Conservation (phyloP, 805 yeast genomes). For the Starmerella etchellsii region DNA sequence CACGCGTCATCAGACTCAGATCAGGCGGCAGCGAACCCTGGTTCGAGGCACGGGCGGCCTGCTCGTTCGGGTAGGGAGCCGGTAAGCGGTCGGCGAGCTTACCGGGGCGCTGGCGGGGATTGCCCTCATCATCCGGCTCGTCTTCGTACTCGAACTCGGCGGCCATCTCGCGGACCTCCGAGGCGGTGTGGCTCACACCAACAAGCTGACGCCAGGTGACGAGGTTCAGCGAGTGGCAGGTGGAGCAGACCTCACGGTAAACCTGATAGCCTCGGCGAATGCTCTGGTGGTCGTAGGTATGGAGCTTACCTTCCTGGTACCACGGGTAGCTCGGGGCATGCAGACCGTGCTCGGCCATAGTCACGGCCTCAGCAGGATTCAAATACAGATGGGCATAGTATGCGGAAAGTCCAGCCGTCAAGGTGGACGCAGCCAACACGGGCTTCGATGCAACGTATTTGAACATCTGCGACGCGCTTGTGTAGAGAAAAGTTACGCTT, state of each 20-base stretch:
- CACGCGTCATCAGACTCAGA: constrained; percentile 91
- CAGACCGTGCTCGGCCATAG: constrained; percentile 97
- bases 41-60: constrained; percentile 99
- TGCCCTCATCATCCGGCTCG: constrained; percentile 91
- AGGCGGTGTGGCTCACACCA: constrained; percentile 85
- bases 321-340: constrained; percentile 89
- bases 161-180: constrained; percentile 85
- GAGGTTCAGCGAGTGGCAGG: constrained; percentile 94
- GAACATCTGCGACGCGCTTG: constrained; percentile 11
- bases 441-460: constrained; percentile 17
- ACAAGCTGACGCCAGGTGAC: constrained; percentile 97
- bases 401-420: constrained; percentile 18
- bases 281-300: constrained; percentile 79
- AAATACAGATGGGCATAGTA: constrained; percentile 15
- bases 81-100: constrained; percentile 92
- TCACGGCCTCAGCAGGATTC: constrained; percentile 80
- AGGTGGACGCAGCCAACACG: constrained; percentile 16
- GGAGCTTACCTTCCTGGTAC: constrained; percentile 66
- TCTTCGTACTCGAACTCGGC: constrained; percentile 97
- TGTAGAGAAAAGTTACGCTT: constrained; percentile 1
- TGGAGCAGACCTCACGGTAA: constrained; percentile 97
- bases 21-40: constrained; percentile 99
- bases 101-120: constrained; percentile 96
- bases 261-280: constrained; percentile 99
- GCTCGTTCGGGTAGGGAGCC: constrained; percentile 92